These are phyloP conservation scores for Skeletonema tropicum DNA, from an alignment of 108 stramenopile species.

Conservation along the genomic window DNA sequence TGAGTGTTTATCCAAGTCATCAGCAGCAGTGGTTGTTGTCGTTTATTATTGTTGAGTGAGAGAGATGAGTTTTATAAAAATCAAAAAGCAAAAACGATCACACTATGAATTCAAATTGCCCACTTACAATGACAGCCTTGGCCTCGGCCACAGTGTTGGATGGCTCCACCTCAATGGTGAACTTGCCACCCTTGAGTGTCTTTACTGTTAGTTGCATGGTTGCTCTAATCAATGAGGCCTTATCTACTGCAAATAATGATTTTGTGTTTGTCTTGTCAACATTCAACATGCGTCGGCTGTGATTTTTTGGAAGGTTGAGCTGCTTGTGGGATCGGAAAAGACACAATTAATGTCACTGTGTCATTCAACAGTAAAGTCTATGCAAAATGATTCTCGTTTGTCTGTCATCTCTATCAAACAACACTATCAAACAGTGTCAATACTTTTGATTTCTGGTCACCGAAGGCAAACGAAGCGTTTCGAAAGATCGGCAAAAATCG, in stretches of 20 bases:
- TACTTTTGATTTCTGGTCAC: background rate
- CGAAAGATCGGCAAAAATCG: too few relatives aligned
- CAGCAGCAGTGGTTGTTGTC: background rate
- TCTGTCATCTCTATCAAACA: too few relatives aligned
- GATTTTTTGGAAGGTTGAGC: too few relatives aligned
- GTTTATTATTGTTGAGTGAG: background rate
- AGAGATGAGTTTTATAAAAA: background rate
- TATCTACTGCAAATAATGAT: too few relatives aligned
- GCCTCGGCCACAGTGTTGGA: constrained; percentile 63
- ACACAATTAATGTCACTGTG: background rate
- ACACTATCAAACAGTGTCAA: background rate
- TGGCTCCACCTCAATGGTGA: constrained; percentile 78
- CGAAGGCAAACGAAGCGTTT: too few relatives aligned
- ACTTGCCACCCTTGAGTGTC: constrained; percentile 88
- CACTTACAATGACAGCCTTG: constrained; percentile 83
- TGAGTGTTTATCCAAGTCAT: background rate
- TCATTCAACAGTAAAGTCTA: background rate
- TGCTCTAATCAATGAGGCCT: background rate
- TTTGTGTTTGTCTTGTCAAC: too few relatives aligned
- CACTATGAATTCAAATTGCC: too few relatives aligned
- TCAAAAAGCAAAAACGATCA: background rate
- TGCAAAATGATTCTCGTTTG: too few relatives aligned
- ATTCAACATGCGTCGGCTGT: too few relatives aligned
- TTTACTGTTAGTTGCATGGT: constrained; percentile 87
- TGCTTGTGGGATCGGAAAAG: too few relatives aligned